Evolutionary conservation across 1,139 yeast genomes (phyloP).

Genomic region (Eremothecium sinecaudum): DNA sequence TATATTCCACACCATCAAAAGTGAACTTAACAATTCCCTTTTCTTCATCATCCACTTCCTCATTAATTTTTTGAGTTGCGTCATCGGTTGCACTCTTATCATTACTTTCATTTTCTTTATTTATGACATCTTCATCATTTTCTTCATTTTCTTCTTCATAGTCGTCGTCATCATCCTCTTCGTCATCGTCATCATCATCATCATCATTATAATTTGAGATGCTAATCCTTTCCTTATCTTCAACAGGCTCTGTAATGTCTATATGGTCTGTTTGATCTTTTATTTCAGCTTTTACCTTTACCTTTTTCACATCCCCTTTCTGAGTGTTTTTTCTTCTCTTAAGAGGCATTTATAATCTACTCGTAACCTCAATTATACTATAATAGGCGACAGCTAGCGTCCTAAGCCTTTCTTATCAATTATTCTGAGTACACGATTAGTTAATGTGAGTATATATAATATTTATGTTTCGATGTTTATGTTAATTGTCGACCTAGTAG

Average conservation of each 20-base stretch:
- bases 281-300: conserved; percentile 6
- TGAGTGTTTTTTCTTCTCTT: conserved; percentile 5
- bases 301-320: conserved; percentile 6
- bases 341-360: background rate
- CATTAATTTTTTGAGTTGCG: conserved; percentile 13
- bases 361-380: background rate
- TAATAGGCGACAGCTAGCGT: background rate
- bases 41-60: conserved; percentile 30
- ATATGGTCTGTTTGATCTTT: no score
- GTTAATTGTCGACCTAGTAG: no score
- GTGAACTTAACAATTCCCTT: conserved; percentile 44
- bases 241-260: conserved; percentile 3
- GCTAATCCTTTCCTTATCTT: background rate
- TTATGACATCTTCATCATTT: conserved; percentile 19
- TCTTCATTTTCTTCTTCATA: conserved; percentile 15
- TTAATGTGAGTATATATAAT: no score
- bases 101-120: background rate
- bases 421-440: no score
- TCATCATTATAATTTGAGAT: conserved; percentile 14
- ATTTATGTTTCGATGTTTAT: no score
- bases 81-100: conserved; percentile 12
- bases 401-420: no score
- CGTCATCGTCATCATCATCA: conserved; percentile 33
- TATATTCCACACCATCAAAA: conserved; percentile 73
- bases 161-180: conserved; percentile 15